These are phyloP conservation scores for Chondrostereum purpureum DNA, from an alignment of 1,284 basidiomycete genomes.

Conservation along the genomic window DNA sequence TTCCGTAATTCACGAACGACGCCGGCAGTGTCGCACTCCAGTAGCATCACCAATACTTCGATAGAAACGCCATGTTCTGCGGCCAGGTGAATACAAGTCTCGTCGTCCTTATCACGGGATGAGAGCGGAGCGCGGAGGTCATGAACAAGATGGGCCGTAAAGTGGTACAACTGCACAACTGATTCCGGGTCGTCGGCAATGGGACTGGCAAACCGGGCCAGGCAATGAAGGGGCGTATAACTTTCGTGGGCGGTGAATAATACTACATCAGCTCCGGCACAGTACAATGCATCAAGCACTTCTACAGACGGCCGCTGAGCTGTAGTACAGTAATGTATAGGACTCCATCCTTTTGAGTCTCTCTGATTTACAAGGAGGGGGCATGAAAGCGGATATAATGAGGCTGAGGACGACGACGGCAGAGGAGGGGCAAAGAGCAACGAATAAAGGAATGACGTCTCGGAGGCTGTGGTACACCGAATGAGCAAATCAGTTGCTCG, in stretches of 20 bases:
- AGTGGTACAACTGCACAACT: constrained; percentile 40
- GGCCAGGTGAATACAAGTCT: constrained; percentile 92
- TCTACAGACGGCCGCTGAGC: constrained; percentile 48
- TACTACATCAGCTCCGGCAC: constrained; percentile 65
- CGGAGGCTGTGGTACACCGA: constrained; percentile 40
- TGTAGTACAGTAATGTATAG: constrained; percentile 62
- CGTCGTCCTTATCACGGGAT: constrained; percentile 73
- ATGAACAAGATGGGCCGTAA: constrained; percentile 57
- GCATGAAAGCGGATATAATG: constrained; percentile 33
- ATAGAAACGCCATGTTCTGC: constrained; percentile 80
- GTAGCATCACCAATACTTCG: constrained; percentile 52
- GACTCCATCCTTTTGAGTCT: constrained; percentile 61
- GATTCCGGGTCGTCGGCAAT: constrained; percentile 29
- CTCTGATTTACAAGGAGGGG: constrained; percentile 54
- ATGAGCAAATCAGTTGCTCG: constrained; percentile 43
- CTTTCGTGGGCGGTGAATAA: constrained; percentile 61
- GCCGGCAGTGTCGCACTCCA: constrained; percentile 55
- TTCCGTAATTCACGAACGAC: constrained; percentile 54
- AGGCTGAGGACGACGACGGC: constrained; percentile 30
- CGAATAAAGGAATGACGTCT: constrained; percentile 44
- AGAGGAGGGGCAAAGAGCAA: constrained; percentile 46
- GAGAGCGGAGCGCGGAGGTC: constrained; percentile 61
- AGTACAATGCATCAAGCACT: constrained; percentile 61
- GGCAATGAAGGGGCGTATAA: constrained; percentile 63
- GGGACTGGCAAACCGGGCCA: constrained; percentile 46